phyloP scores from a whole-genome alignment of 306 rosid species.

The Castanea sativa region DNA sequence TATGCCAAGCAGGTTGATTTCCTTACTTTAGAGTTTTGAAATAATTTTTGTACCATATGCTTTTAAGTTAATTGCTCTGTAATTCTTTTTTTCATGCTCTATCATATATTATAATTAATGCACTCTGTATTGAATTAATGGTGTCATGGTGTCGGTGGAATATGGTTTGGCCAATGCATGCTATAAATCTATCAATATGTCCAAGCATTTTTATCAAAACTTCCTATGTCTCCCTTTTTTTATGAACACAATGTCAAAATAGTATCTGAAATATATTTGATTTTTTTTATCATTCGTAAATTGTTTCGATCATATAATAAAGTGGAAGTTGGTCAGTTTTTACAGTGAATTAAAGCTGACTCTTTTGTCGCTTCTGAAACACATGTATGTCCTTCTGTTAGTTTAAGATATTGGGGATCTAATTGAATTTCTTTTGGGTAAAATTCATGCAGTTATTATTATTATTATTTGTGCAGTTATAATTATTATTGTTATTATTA shows the following conservation, averaged over 20 bases:
- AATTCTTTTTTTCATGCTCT: not conserved
- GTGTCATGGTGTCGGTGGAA: not conserved
- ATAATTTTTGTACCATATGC: not conserved
- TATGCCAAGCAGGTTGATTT: constrained; percentile 89
- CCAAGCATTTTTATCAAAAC: not conserved
- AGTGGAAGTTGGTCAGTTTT: not conserved
- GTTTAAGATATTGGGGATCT: not conserved
- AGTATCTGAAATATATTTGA: not conserved
- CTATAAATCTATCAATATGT: not conserved
- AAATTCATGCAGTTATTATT: not conserved
- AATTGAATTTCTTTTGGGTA: not conserved
- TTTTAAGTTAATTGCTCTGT: not conserved
- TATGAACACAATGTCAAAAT: not conserved
- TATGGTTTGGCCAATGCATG: not conserved
- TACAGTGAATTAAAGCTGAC: not conserved
- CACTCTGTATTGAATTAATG: not conserved
- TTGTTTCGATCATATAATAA: not conserved
- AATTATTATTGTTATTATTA: no score
- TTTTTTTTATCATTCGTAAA: no score
- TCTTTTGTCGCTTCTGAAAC: not conserved
- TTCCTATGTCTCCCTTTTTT: not conserved
- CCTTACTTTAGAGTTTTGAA: constrained; percentile 19
- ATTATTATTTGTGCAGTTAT: not conserved
- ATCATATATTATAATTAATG: not conserved
- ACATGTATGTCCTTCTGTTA: not conserved